Evolutionary conservation across 768 basidiomycete species (phyloP), one percentile per base, ranked within the genome.

Genomic region (Dacryopinax primogenitus): DNA sequence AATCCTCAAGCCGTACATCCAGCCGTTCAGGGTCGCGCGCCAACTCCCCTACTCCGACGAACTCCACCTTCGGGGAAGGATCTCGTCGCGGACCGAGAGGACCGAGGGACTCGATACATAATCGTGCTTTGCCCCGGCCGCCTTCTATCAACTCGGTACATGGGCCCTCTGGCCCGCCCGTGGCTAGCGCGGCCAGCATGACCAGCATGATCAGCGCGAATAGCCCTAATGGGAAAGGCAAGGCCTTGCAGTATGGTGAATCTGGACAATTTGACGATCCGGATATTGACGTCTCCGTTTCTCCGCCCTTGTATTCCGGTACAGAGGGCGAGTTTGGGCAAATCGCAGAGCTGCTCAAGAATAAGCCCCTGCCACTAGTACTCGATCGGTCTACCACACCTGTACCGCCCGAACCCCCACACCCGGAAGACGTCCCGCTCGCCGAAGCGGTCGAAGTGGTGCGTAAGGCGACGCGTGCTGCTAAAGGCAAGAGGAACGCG

Each of bases 381-480:
- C 37, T 11, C 12, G 37, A 39, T n/a, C n/a, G n/a, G n/a, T n/a
- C n/a, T 44, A 15, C 41, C 23, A 18, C 51, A 6, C 51, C 51
- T 32, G 51, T 30, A 7, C 51, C 51, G 12, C 4, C 11, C 26
- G 51, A 28, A 23, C 4, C 18, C 4, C 18, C 41, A 6, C 26
- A 28, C 9, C 13, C 51, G 3, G 51, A 13, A 18, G 51, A 58
- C 21, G 51, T 58, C 51, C 51, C 51, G 51, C 51, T 58, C 21
- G 32, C 51, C 51, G 26, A 58, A 18, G 51, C 51, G 9, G 51
- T 58, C 51, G 51, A 58, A 30, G 51, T 58, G 3, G 51, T 58
- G 23, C 51, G 51, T 3, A 58, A 58, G 26, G 51, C 51, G 3
- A 58, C 51, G 23, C 51, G 51, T 58, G 51, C 51, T 30, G 51